Percentiles rank a stretch among this genome's conserved stretches.
phyloP scores from a whole-genome alignment of 2,329 filamentous ascomycete species.

The Chaetomiaceae sp. region DNA sequence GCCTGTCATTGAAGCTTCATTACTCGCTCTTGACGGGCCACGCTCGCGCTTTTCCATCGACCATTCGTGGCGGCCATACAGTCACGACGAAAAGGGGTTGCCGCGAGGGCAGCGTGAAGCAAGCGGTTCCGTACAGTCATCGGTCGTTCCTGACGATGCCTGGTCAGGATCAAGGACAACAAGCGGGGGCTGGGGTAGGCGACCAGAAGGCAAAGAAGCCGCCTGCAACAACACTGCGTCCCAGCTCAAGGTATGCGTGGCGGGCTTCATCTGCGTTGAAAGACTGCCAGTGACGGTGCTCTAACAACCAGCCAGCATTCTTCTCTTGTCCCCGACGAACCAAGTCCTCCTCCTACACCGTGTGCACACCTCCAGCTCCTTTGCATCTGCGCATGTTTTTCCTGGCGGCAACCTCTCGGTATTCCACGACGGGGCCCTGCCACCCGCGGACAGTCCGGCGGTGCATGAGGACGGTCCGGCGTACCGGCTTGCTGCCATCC shows the following conservation, averaged over 20 bases:
- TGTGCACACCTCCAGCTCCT: constrained; percentile 74
- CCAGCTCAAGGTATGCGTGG: constrained; percentile 4
- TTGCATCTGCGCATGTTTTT: constrained; percentile 90
- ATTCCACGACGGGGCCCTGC: constrained; percentile 64
- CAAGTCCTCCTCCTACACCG: constrained; percentile 84
- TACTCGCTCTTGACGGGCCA: too few species aligned
- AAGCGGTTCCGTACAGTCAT: neutral
- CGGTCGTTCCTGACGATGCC: neutral
- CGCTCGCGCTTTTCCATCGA: too few species aligned
- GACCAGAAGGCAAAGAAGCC: constrained; percentile 5
- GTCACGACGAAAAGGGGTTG: too few species aligned
- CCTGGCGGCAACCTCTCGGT: constrained; percentile 80
- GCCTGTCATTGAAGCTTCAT: too few species aligned
- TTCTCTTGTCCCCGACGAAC: constrained; percentile 80
- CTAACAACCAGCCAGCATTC: constrained; percentile 49
- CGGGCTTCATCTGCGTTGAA: neutral
- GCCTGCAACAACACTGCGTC: neutral
- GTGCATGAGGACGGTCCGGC: constrained; percentile 64
- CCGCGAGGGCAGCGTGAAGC: neutral
- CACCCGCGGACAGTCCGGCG: constrained; percentile 38
- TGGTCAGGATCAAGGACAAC: neutral
- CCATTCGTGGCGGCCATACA: too few species aligned
- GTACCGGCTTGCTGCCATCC: constrained; percentile 77
- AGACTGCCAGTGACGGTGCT: neutral
- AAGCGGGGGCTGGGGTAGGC: neutral